Percentiles rank a stretch among this genome's conserved stretches.
phyloP scores from a whole-genome alignment of 768 basidiomycete species.

The Rhizopogon vulgaris region DNA sequence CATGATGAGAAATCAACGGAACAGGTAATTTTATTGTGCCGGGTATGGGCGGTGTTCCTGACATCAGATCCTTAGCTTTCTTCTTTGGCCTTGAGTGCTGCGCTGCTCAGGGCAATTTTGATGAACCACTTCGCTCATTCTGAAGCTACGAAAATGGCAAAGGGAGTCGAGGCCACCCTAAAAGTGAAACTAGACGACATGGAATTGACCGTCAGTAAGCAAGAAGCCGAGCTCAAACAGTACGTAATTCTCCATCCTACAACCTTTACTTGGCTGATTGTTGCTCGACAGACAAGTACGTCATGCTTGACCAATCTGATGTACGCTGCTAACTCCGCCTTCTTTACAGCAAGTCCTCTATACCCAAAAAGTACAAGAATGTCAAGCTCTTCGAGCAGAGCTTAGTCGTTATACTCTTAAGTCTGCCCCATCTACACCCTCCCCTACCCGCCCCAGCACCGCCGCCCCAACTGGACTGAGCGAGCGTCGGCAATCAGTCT shows the following conservation, averaged over 20 bases:
- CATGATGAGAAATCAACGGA: conserved; percentile 55
- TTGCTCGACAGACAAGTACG: conserved; percentile 52
- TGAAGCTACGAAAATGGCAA: conserved; percentile 65
- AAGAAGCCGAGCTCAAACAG: conserved; percentile 70
- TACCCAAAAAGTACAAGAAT: conserved; percentile 66
- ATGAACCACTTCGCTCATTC: conserved; percentile 79
- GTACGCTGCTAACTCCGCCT: conserved; percentile 11
- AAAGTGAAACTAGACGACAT: conserved; percentile 63
- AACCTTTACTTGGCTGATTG: conserved; percentile 13
- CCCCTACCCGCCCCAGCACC: conserved; percentile 23
- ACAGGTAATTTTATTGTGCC: conserved; percentile 39
- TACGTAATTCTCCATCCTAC: conserved; percentile 32
- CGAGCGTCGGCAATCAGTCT: conserved; percentile 27
- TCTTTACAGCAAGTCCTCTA: conserved; percentile 49
- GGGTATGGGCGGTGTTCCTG: conserved; percentile 5
- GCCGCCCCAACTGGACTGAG: conserved; percentile 15
- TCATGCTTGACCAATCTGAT: conserved; percentile 7
- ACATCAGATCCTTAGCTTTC: conserved; percentile 38
- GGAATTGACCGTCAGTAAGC: conserved; percentile 48
- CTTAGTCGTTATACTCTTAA: conserved; percentile 44
- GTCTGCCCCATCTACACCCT: conserved; percentile 15
- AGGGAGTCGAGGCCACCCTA: conserved; percentile 52
- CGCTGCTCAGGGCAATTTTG: conserved; percentile 75
- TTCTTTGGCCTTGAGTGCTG: conserved; percentile 69
- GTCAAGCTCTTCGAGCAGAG: conserved; percentile 61